Evolutionary conservation across 805 yeast genomes (phyloP).

Genomic region (Kazachstania kunashirensis): DNA sequence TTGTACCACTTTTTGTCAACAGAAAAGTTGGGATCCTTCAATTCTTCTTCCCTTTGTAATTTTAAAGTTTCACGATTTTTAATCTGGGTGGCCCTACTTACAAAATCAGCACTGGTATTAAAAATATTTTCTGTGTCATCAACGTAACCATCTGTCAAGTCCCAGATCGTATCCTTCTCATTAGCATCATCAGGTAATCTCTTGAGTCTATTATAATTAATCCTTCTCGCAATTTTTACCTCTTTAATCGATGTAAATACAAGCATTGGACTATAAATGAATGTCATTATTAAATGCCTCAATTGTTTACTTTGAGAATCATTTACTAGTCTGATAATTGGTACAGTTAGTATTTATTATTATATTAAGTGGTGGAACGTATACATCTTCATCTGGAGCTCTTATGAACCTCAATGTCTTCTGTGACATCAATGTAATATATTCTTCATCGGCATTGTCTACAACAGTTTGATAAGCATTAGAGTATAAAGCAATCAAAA

Average conservation of each 20-base stretch:
- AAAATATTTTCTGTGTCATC: constrained; percentile 25
- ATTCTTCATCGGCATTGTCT: constrained; percentile 77
- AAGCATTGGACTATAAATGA: constrained; percentile 61
- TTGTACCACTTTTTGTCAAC: constrained; percentile 43
- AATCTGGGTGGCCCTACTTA: constrained; percentile 30
- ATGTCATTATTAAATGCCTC: constrained; percentile 50
- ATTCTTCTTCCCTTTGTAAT: constrained; percentile 54
- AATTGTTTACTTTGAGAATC: constrained; percentile 29
- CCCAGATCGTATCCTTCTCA: constrained; percentile 73
- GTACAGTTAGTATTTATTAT: constrained; percentile 46
- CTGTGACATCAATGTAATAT: constrained; percentile 73
- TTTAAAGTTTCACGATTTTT: constrained; percentile 28
- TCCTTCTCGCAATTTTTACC: constrained; percentile 55
- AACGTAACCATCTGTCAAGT: constrained; percentile 62
- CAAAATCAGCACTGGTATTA: constrained; percentile 9
- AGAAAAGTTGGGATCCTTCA: constrained; percentile 58
- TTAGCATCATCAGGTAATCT: constrained; percentile 70
- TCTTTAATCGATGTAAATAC: constrained; percentile 54
- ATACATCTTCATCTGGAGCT: constrained; percentile 81
- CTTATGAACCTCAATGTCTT: constrained; percentile 76
- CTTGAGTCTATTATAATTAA: constrained; percentile 57
- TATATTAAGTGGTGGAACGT: constrained; percentile 76
- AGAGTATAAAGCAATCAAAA: constrained; percentile 75
- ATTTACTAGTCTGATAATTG: constrained; percentile 31
- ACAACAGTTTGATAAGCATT: constrained; percentile 75